A percentile compares a stretch with the other conserved stretches of the same genome.
Evolutionary conservation across 352 stramenopile species (phyloP).

Genomic region (Peronospora belbahrii): DNA sequence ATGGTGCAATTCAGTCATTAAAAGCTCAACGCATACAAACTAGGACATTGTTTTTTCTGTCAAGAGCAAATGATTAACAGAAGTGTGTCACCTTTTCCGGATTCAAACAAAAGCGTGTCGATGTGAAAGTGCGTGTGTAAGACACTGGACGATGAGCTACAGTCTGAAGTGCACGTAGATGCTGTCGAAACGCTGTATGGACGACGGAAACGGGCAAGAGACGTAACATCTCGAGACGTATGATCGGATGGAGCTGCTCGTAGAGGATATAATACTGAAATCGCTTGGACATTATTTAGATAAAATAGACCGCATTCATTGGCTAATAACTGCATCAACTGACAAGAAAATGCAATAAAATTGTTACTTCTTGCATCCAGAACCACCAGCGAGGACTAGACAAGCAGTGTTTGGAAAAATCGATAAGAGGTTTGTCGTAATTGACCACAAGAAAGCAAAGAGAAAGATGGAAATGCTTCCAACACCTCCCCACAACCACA

Average conservation of each 20-base stretch:
- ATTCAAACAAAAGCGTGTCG: slow-evolving; percentile 37
- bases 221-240: slow-evolving; percentile 28
- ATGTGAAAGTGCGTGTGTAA: slow-evolving; percentile 30
- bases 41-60: too few relatives aligned
- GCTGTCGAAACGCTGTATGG: slow-evolving; percentile 19
- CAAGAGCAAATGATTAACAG: too few relatives aligned
- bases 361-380: slow-evolving; percentile 32
- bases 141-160: slow-evolving; percentile 11
- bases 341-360: background rate
- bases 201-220: slow-evolving; percentile 15
- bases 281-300: slow-evolving; percentile 2
- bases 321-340: slow-evolving; percentile 3
- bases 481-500: slow-evolving; percentile 31
- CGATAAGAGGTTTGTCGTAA: slow-evolving; percentile 47
- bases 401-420: slow-evolving; percentile 53
- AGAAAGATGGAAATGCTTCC: slow-evolving; percentile 26
- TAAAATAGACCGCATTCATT: slow-evolving; percentile 1
- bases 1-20: too few relatives aligned
- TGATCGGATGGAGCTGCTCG: slow-evolving; percentile 4
- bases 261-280: slow-evolving; percentile 3
- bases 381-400: slow-evolving; percentile 44
- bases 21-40: too few relatives aligned
- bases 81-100: slow-evolving; percentile 47
- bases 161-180: slow-evolving; percentile 17
- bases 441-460: slow-evolving; percentile 50